Evolutionary conservation across 2,329 filamentous ascomycete genomes (phyloP).

Genomic region (Penicillium sp.): DNA sequence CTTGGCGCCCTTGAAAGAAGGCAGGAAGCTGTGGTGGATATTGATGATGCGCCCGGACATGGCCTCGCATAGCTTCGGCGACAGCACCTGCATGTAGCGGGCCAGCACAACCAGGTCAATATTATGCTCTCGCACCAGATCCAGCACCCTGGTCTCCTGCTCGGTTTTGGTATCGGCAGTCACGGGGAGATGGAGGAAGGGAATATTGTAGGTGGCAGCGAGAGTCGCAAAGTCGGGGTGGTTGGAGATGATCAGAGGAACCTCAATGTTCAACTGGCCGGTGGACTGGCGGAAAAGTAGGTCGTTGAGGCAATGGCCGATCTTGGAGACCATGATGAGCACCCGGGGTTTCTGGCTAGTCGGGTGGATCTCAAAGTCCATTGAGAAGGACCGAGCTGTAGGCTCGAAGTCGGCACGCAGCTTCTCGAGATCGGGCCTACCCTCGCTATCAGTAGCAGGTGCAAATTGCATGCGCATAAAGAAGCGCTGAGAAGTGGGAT

Average conservation of each 20-base stretch:
- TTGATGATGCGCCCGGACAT: conserved; percentile 89
- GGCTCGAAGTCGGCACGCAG: conserved; percentile 54
- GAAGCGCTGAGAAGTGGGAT: conserved; percentile 67
- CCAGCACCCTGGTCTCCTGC: conserved; percentile 67
- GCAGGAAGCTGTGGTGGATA: conserved; percentile 83
- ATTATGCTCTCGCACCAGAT: conserved; percentile 61
- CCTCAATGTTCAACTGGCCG: conserved; percentile 67
- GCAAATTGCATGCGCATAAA: conserved; percentile 87
- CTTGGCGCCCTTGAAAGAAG: conserved; percentile 81
- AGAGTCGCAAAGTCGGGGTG: conserved; percentile 67
- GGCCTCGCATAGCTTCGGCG: conserved; percentile 65
- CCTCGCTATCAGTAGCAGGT: conserved; percentile 35
- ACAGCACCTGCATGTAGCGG: conserved; percentile 83
- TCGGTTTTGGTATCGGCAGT: conserved; percentile 69
- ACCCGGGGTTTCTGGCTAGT: conserved; percentile 66
- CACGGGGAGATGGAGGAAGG: conserved; percentile 76
- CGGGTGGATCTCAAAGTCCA: conserved; percentile 67
- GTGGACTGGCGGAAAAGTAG: conserved; percentile 73
- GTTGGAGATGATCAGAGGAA: conserved; percentile 76
- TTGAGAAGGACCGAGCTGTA: conserved; percentile 59
- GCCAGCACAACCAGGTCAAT: conserved; percentile 77
- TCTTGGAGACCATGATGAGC: conserved; percentile 86
- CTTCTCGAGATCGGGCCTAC: conserved; percentile 41
- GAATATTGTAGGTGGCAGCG: conserved; percentile 67
- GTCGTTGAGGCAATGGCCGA: conserved; percentile 80